These are phyloP conservation scores for Saccharomyces hybrid DNA, from an alignment of 1,139 yeast species.

Conservation along the genomic window DNA sequence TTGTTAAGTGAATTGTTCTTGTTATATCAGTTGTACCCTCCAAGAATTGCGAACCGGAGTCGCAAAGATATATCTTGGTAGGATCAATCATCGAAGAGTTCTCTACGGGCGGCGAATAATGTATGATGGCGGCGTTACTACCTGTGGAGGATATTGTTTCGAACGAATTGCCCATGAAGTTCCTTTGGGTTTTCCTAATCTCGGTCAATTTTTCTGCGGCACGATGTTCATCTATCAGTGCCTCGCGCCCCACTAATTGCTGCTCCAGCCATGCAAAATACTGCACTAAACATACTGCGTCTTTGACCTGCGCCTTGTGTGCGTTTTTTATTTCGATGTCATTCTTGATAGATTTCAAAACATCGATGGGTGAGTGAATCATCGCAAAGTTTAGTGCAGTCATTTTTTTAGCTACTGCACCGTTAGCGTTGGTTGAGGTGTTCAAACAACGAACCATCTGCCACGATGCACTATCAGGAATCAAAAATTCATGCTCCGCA, in stretches of 20 bases:
- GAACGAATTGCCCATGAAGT: conserved; percentile 79
- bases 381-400: conserved; percentile 38
- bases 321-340: conserved; percentile 68
- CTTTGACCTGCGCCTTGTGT: conserved; percentile 69
- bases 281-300: conserved; percentile 72
- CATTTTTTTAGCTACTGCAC: conserved; percentile 26
- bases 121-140: conserved; percentile 87
- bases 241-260: conserved; percentile 45
- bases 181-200: conserved; percentile 52
- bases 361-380: conserved; percentile 55
- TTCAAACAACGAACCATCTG: conserved; percentile 46
- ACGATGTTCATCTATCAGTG: conserved; percentile 63
- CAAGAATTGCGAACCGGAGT: conserved; percentile 87
- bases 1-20: conserved; percentile 76
- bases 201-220: conserved; percentile 65
- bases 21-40: conserved; percentile 98
- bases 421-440: not conserved
- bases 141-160: conserved; percentile 92
- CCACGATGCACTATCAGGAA: conserved; percentile 74
- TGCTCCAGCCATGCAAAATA: conserved; percentile 85
- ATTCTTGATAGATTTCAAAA: conserved; percentile 74
- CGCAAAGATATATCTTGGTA: conserved; percentile 71
- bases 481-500: conserved; percentile 37
- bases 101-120: conserved; percentile 67
- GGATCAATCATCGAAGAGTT: conserved; percentile 65